Evolutionary conservation across 768 basidiomycete genomes (phyloP), one percentile per base, ranked within the genome.

Genomic region (Pisolithus albus): DNA sequence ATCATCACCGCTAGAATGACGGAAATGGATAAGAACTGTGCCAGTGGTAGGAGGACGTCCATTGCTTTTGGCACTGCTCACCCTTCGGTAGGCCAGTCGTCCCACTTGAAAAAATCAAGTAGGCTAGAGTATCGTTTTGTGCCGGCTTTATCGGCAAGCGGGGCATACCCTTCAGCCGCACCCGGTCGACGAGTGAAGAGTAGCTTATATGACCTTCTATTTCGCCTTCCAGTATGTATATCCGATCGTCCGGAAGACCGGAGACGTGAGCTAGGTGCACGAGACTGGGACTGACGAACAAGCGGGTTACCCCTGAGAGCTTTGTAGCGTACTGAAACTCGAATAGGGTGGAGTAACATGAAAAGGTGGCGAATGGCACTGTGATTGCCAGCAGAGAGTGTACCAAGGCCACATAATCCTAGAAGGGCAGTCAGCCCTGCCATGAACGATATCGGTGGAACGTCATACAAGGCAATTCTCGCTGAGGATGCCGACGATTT

Each of bases 81-180:
- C 86, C 85, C 77, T 89, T 89, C 0, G 87, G 85, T 4, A 82
- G 68, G 0, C 88, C 87, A 53, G 77, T 88, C 0, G 88, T 89
- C 21, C 87, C 87, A 58, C 87, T 88, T 0, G 87, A 89, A 60
- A 86, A 87, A 0, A 84, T 70, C 3, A 89, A 69, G 61, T 88
- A 86, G 1, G 83, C 86, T 1, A 87, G 66, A 0, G 82, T 84
- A 52, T 82, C 69, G 28, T 68, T 71, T 16, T 56, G 67, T 0
- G 78, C 84, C 0, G 72, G 69, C 39, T 70, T 73, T 30, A 80
- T 64, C 1, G 70, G 68, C 1, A 78, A 59, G 1, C 70, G 61
- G 7, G 78, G 72, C 1, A 77, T 57, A 0, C 68, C 65, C 19
- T 68, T 70, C 10, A 52, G 56, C 39, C 65, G 67, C 24, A 73